phyloP scores from a whole-genome alignment of 164 flowering plant species.

The Chimonanthus salicifolius region DNA sequence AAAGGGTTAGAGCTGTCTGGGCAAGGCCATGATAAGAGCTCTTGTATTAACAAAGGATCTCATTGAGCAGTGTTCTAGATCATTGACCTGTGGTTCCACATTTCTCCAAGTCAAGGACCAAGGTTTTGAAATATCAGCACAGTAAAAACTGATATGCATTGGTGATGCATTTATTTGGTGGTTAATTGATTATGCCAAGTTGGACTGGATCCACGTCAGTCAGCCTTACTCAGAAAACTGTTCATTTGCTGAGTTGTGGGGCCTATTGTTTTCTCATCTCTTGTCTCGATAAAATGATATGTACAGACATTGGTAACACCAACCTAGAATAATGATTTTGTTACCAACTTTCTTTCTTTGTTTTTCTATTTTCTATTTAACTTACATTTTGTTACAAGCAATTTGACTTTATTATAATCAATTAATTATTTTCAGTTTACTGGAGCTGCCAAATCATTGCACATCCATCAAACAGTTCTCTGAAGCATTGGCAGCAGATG shows the following conservation, averaged over 20 bases:
- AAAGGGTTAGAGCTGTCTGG: no score
- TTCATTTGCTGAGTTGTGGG: no score
- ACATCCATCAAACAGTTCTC: conserved; percentile 72
- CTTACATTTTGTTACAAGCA: background rate
- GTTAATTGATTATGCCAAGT: no score
- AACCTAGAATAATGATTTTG: no score
- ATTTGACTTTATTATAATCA: background rate
- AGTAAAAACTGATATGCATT: no score
- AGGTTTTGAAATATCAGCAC: no score
- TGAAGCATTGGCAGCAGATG: conserved; percentile 87
- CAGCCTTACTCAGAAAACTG: no score
- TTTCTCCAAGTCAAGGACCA: background rate
- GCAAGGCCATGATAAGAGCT: background rate
- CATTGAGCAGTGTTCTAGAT: background rate
- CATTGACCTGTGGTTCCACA: background rate
- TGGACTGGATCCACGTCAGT: no score
- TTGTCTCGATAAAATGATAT: no score
- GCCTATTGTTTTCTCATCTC: no score
- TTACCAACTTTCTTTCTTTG: background rate
- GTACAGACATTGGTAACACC: no score
- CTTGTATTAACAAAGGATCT: background rate
- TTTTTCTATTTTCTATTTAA: background rate
- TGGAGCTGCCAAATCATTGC: conserved; percentile 96
- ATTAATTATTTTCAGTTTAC: conserved; percentile 39
- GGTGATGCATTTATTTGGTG: no score